Percentiles rank a stretch among this genome's conserved stretches.
phyloP scores from a whole-genome alignment of 78 protist genomes.

The Cavenderia fasciculata region DNA sequence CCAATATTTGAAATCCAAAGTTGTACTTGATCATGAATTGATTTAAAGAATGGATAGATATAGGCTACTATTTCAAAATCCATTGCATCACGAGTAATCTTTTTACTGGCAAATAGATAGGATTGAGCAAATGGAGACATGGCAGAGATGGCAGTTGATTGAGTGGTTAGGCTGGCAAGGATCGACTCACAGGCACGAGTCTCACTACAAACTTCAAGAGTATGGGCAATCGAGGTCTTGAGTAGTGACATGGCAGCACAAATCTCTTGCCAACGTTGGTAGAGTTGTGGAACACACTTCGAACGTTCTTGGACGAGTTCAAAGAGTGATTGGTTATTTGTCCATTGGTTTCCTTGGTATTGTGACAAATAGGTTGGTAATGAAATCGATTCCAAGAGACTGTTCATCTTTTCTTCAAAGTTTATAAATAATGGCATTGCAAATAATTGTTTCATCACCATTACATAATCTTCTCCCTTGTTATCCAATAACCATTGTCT shows the following conservation, averaged over 20 bases:
- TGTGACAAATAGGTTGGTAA: neutral
- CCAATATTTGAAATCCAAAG: conserved; percentile 1
- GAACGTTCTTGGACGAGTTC: conserved; percentile 20
- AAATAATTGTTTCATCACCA: conserved; percentile 29
- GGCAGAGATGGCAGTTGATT: neutral
- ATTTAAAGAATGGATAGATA: conserved; percentile 32
- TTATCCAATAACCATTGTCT: too few species aligned
- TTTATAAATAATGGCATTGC: neutral
- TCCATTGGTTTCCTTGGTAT: conserved; percentile 76
- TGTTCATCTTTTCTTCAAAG: conserved; percentile 13
- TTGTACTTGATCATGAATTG: conserved; percentile 39
- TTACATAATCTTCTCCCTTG: too few species aligned
- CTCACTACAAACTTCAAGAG: neutral
- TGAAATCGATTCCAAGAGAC: neutral
- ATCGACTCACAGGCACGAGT: too few species aligned
- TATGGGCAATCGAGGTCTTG: neutral
- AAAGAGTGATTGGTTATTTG: conserved; percentile 51
- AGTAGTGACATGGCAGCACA: neutral
- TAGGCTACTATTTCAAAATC: conserved; percentile 5
- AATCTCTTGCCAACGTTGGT: neutral
- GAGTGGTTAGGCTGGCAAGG: neutral
- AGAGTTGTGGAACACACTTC: neutral
- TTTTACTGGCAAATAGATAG: neutral
- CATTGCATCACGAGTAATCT: conserved; percentile 12
- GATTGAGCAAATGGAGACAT: conserved; percentile 4